Evolutionary conservation across 2,329 filamentous ascomycete genomes (phyloP).

Genomic region (Aspergillus glaucus): DNA sequence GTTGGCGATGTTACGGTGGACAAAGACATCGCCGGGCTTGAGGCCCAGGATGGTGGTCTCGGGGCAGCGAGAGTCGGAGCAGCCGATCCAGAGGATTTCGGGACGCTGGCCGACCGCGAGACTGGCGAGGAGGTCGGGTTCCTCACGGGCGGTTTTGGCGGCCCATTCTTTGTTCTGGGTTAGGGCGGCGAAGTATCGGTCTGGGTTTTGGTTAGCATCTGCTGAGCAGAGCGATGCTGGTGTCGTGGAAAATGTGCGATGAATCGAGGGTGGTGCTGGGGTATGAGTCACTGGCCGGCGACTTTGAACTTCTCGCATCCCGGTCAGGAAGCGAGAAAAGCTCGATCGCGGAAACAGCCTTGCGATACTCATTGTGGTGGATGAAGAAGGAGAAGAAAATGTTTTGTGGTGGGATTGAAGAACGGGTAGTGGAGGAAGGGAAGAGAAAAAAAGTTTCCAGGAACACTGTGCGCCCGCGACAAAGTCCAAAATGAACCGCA

Average conservation of each 20-base stretch:
- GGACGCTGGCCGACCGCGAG: constrained; percentile 61
- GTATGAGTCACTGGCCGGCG: constrained; percentile 1
- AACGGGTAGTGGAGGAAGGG: background rate
- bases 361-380: constrained; percentile 17
- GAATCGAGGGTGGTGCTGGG: background rate
- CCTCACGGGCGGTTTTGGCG: constrained; percentile 55
- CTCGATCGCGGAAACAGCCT: constrained; percentile 16
- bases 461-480: no score
- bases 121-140: constrained; percentile 65
- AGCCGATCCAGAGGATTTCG: constrained; percentile 71
- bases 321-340: constrained; percentile 8
- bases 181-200: constrained; percentile 58
- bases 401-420: background rate
- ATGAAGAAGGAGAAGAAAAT: constrained; percentile 5
- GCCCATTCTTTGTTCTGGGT: constrained; percentile 67
- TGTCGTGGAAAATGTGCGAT: background rate
- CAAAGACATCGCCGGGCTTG: constrained; percentile 77
- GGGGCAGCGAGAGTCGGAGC: constrained; percentile 77
- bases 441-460: constrained; percentile 1
- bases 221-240: constrained; percentile 2
- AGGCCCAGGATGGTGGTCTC: constrained; percentile 75
- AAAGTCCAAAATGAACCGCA: no score
- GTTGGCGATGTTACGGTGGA: constrained; percentile 88
- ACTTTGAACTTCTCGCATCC: constrained; percentile 4
- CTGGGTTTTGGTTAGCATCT: constrained; percentile 30